These are phyloP conservation scores for Extremus antarcticus DNA, from an alignment of 495 filamentous ascomycete genomes.

Conservation along the genomic window DNA sequence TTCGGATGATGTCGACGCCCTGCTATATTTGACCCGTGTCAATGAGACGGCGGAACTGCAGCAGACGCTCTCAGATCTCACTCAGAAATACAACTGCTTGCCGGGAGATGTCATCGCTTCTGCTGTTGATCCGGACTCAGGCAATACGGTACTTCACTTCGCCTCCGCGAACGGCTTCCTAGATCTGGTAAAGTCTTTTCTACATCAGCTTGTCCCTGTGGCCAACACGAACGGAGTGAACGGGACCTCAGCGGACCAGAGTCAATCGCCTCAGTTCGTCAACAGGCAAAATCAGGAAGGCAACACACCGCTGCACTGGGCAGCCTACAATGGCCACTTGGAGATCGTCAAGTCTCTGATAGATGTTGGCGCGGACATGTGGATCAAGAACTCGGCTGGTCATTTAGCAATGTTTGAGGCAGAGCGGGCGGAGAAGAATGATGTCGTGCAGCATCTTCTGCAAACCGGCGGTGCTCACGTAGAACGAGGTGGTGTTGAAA, in stretches of 20 bases:
- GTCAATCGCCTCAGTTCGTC: slow-evolving; percentile 33
- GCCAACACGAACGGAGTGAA: slow-evolving; percentile 9
- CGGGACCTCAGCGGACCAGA: slow-evolving; percentile 10
- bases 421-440: slow-evolving; percentile 55
- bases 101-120: slow-evolving; percentile 48
- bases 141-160: slow-evolving; percentile 72
- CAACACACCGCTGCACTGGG: slow-evolving; percentile 89
- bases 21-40: slow-evolving; percentile 70
- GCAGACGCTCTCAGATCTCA: slow-evolving; percentile 46
- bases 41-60: slow-evolving; percentile 62
- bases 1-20: slow-evolving; percentile 74
- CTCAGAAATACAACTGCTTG: slow-evolving; percentile 41
- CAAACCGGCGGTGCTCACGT: slow-evolving; percentile 35
- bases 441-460: slow-evolving; percentile 58
- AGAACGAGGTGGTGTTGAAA: slow-evolving; percentile 2
- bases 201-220: not conserved
- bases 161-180: slow-evolving; percentile 66
- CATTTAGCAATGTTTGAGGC: slow-evolving; percentile 81
- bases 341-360: slow-evolving; percentile 65
- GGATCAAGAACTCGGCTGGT: slow-evolving; percentile 65
- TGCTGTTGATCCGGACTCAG: slow-evolving; percentile 57
- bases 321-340: slow-evolving; percentile 76
- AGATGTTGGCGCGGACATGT: slow-evolving; percentile 60
- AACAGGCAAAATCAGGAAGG: slow-evolving; percentile 65
- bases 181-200: slow-evolving; percentile 11